Conservation (phyloP, 495 filamentous ascomycete genomes). For the Jackrogersella multiformis region DNA sequence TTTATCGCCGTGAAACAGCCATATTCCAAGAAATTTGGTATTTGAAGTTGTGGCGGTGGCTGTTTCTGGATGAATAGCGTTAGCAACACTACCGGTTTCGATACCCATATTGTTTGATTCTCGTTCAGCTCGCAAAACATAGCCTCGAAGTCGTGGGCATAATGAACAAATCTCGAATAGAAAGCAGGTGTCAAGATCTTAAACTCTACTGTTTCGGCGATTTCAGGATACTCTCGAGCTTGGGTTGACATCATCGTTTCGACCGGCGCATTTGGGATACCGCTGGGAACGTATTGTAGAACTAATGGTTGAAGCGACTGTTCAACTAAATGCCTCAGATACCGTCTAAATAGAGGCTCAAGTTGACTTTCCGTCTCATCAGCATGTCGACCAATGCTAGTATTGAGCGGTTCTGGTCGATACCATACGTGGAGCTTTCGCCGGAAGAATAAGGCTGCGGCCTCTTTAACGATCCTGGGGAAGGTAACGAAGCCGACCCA, state of each 20-base stretch:
- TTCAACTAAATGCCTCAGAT: constrained; percentile 58
- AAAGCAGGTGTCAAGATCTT: constrained; percentile 67
- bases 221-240: constrained; percentile 10
- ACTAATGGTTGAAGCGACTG: constrained; percentile 49
- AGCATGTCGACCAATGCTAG: constrained; percentile 60
- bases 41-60: constrained; percentile 36
- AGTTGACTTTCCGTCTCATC: constrained; percentile 56
- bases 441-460: constrained; percentile 60
- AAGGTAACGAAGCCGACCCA: constrained; percentile 71
- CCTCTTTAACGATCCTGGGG: constrained; percentile 68
- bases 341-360: constrained; percentile 62
- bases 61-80: constrained; percentile 50
- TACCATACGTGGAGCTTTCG: constrained; percentile 66
- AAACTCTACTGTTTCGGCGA: constrained; percentile 53
- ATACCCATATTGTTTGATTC: constrained; percentile 62
- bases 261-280: constrained; percentile 47
- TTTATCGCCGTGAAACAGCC: constrained; percentile 50
- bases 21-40: constrained; percentile 45
- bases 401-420: constrained; percentile 63
- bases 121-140: constrained; percentile 61
- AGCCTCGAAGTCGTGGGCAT: constrained; percentile 60
- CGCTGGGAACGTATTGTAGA: constrained; percentile 61
- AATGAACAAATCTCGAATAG: constrained; percentile 66
- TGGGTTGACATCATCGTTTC: constrained; percentile 51
- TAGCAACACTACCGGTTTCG: constrained; percentile 55